These are phyloP conservation scores for Sarocladium oryzae DNA, from an alignment of 2,329 filamentous ascomycete species.

Conservation along the genomic window DNA sequence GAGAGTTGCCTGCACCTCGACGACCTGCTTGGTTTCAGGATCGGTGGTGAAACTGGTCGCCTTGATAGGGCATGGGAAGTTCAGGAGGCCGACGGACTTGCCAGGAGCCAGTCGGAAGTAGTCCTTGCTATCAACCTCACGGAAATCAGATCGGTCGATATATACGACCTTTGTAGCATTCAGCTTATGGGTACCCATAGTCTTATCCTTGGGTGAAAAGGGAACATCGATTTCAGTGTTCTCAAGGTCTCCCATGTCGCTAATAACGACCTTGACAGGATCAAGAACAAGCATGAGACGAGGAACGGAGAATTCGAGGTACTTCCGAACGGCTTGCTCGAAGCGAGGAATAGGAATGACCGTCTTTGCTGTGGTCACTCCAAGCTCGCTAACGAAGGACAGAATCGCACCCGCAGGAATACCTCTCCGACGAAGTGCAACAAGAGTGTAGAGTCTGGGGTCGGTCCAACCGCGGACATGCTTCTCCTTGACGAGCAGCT, in stretches of 20 bases:
- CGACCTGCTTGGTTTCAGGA: conserved; percentile 55
- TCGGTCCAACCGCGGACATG: conserved; percentile 87
- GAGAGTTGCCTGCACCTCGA: conserved; percentile 54
- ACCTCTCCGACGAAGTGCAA: conserved; percentile 75
- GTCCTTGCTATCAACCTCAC: conserved; percentile 65
- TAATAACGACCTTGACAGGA: conserved; percentile 74
- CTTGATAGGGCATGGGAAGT: conserved; percentile 64
- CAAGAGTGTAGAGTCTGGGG: conserved; percentile 81
- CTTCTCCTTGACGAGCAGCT: conserved; percentile 69
- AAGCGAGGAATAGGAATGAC: conserved; percentile 78
- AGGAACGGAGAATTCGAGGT: conserved; percentile 82
- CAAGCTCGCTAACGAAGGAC: conserved; percentile 84
- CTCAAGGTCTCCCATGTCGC: conserved; percentile 76
- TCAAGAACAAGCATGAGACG: conserved; percentile 86
- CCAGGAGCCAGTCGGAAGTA: conserved; percentile 78
- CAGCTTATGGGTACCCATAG: conserved; percentile 54
- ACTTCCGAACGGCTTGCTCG: conserved; percentile 76
- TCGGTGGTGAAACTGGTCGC: conserved; percentile 66
- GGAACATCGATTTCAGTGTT: conserved; percentile 59
- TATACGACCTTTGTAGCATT: conserved; percentile 72
- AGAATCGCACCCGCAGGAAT: conserved; percentile 84
- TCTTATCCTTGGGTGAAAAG: conserved; percentile 75
- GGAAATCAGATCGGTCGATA: conserved; percentile 78
- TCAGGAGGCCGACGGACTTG: conserved; percentile 68
- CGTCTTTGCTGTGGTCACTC: conserved; percentile 75